Percentiles rank a stretch among this genome's conserved stretches.
These are phyloP conservation scores for Eleusine coracana DNA, from an alignment of 176 grass and related monocot genomes.

Conservation along the genomic window DNA sequence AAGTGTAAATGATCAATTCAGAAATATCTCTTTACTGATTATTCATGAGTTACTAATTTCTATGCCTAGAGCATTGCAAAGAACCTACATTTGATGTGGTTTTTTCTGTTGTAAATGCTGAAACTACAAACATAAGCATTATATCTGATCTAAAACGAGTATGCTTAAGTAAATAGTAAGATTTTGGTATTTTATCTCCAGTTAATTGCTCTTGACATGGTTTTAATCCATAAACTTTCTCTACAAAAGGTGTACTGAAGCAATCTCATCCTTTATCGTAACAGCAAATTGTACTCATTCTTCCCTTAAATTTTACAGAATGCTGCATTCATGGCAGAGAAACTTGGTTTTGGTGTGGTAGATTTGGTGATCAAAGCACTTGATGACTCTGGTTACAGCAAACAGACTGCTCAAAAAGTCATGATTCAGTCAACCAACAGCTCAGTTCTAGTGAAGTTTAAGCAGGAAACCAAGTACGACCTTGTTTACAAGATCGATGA, in stretches of 20 bases:
- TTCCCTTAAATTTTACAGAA: slow-evolving; percentile 41
- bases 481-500: slow-evolving; percentile 82
- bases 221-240: not conserved
- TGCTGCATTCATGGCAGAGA: slow-evolving; percentile 79
- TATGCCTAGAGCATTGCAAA: not conserved
- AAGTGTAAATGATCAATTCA: not conserved
- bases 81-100: not conserved
- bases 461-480: slow-evolving; percentile 75
- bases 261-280: not conserved
- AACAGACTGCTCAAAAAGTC: slow-evolving; percentile 59
- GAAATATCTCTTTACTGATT: not conserved
- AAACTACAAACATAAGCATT: not conserved
- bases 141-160: not conserved
- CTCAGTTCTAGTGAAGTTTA: slow-evolving; percentile 77
- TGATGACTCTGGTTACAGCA: slow-evolving; percentile 71
- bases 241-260: slow-evolving; percentile 13
- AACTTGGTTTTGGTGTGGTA: slow-evolving; percentile 65
- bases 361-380: slow-evolving; percentile 67
- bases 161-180: not conserved
- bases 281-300: not conserved
- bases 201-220: not conserved
- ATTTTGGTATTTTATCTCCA: not conserved
- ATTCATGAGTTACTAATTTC: slow-evolving; percentile 3
- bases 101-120: not conserved
- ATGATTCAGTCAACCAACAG: slow-evolving; percentile 85